phyloP scores from a whole-genome alignment of 192 early-diverging fungal genomes.

The Gonapodya prolifera region DNA sequence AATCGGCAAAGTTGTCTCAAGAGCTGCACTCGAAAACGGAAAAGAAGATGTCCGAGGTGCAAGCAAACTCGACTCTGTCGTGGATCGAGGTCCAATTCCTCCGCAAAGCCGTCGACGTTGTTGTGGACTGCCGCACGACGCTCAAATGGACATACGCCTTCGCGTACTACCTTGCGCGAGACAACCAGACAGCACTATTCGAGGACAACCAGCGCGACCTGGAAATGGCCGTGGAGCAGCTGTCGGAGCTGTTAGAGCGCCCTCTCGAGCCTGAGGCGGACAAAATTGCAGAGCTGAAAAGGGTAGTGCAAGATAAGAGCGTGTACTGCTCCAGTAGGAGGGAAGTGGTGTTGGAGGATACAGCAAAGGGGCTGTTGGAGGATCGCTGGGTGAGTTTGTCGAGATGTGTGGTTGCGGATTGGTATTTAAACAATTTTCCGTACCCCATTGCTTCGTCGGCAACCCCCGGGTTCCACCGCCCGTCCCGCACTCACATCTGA shows the following conservation, averaged over 20 bases:
- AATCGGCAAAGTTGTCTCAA: conserved; percentile 73
- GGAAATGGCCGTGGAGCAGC: conserved; percentile 93
- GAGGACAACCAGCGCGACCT: conserved; percentile 97
- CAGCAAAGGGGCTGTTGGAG: conserved; percentile 59
- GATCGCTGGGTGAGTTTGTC: background rate
- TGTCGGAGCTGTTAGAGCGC: conserved; percentile 84
- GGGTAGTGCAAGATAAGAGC: conserved; percentile 84
- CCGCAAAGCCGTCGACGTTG: conserved; percentile 75
- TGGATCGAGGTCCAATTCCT: conserved; percentile 99
- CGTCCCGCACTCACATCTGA: background rate
- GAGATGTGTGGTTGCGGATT: too few relatives aligned
- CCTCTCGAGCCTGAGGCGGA: conserved; percentile 49
- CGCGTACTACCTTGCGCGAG: conserved; percentile 79
- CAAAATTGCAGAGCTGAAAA: conserved; percentile 65
- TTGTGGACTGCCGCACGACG: conserved; percentile 77
- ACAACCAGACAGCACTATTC: conserved; percentile 83
- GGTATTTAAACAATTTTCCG: too few relatives aligned
- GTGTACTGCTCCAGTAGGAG: conserved; percentile 80
- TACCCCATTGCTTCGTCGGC: too few relatives aligned
- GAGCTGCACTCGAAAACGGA: conserved; percentile 76
- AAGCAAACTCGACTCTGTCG: conserved; percentile 69
- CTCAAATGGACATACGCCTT: conserved; percentile 98
- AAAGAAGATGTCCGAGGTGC: conserved; percentile 93
- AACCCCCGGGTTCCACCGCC: too few relatives aligned
- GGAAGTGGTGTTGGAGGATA: conserved; percentile 83